Conservation (phyloP, 352 stramenopile species). For the Thraustochytrium striatum region DNA sequence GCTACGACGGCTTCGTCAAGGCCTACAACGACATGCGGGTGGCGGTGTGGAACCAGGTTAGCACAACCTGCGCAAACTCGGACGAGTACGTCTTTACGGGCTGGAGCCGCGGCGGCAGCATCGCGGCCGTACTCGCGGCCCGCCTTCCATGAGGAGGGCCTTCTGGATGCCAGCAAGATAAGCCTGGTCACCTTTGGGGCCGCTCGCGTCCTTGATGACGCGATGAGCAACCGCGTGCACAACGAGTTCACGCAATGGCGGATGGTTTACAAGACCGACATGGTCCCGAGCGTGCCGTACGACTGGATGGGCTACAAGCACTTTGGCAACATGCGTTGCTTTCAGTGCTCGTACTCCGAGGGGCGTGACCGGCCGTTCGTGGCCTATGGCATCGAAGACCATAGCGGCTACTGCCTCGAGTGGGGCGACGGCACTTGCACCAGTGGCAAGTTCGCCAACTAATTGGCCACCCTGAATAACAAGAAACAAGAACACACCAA, state of each 20-base stretch:
- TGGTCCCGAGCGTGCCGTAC: conserved; percentile 15
- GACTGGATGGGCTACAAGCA: conserved; percentile 39
- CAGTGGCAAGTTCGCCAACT: too few relatives aligned
- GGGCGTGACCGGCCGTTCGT: not conserved
- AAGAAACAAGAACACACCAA: too few relatives aligned
- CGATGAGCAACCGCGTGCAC: not conserved
- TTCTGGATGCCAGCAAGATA: conserved; percentile 40
- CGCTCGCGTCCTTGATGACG: conserved; percentile 5
- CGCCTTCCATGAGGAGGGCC: conserved; percentile 22
- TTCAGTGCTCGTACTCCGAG: not conserved
- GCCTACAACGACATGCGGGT: conserved; percentile 32
- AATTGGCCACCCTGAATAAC: too few relatives aligned
- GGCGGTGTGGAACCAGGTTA: not conserved
- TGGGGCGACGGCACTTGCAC: too few relatives aligned
- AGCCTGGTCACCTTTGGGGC: conserved; percentile 34
- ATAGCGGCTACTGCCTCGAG: not conserved
- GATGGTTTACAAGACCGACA: not conserved
- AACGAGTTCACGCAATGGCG: conserved; percentile 12
- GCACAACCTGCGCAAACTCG: not conserved
- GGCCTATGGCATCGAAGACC: not conserved
- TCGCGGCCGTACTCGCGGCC: conserved; percentile 15
- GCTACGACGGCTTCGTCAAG: conserved; percentile 27
- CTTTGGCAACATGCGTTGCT: conserved; percentile 4
- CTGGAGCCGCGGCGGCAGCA: conserved; percentile 25
- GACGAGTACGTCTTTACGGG: conserved; percentile 3